Percentiles rank a stretch among this genome's conserved stretches.
Conservation (phyloP, 768 basidiomycete species). For the Lyophyllum semitale region DNA sequence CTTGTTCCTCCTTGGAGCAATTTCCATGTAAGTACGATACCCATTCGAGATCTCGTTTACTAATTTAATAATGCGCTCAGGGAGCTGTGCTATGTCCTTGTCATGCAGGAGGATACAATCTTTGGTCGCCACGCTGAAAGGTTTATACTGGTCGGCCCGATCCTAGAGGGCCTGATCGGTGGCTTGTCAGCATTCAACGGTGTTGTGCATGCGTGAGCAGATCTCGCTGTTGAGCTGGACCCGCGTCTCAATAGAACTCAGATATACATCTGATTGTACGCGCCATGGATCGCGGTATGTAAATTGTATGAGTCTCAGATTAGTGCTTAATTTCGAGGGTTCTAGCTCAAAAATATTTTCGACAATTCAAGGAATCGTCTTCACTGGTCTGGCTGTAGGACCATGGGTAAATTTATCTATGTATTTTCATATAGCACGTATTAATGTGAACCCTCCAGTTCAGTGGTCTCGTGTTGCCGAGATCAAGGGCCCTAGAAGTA, state of each 20-base stretch:
- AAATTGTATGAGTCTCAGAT: not conserved
- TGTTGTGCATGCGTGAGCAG: constrained; percentile 66
- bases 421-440: not conserved
- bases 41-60: not conserved
- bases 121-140: constrained; percentile 61
- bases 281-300: constrained; percentile 48
- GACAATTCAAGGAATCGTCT: constrained; percentile 73
- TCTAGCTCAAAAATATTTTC: constrained; percentile 55
- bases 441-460: constrained; percentile 26
- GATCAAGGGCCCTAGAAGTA: constrained; percentile 56
- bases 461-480: constrained; percentile 55
- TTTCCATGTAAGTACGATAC: constrained; percentile 61
- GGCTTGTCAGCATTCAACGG: constrained; percentile 67
- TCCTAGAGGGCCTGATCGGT: constrained; percentile 79
- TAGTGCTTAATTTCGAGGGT: not conserved
- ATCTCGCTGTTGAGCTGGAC: constrained; percentile 36
- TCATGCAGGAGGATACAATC: constrained; percentile 57
- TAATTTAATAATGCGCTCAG: constrained; percentile 38
- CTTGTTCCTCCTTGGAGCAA: constrained; percentile 64
- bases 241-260: constrained; percentile 26
- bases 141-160: constrained; percentile 75
- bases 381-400: constrained; percentile 76
- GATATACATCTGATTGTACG: constrained; percentile 57
- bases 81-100: constrained; percentile 79
- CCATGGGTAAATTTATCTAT: constrained; percentile 61